Percentiles rank a stretch among this genome's conserved stretches.
These are phyloP conservation scores for Fusarium sp. DNA, from an alignment of 2,329 filamentous ascomycete genomes.

Conservation along the genomic window DNA sequence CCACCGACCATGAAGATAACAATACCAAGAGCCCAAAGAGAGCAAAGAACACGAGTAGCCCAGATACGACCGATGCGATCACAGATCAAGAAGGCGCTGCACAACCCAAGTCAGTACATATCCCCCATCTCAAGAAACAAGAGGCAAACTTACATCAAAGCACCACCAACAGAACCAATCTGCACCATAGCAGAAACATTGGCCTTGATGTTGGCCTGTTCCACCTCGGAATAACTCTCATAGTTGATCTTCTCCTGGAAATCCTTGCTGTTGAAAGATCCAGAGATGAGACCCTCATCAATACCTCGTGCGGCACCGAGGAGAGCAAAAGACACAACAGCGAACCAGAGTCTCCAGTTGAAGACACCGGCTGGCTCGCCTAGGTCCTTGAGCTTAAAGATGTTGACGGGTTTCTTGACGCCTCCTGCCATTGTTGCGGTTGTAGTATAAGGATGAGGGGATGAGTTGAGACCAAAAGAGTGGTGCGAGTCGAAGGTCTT, in stretches of 20 bases:
- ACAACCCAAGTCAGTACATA: too few species aligned
- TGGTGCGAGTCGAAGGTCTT: not conserved
- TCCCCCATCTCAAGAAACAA: too few species aligned
- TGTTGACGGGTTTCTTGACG: constrained; percentile 66
- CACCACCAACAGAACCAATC: constrained; percentile 78
- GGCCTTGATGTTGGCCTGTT: constrained; percentile 74
- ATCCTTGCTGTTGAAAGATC: constrained; percentile 73
- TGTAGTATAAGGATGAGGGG: not conserved
- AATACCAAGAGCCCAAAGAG: constrained; percentile 68
- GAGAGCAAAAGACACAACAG: constrained; percentile 77
- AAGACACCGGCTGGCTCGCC: constrained; percentile 76
- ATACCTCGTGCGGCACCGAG: constrained; percentile 81
- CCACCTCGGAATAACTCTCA: constrained; percentile 60
- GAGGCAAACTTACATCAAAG: constrained; percentile 66
- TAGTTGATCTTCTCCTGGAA: constrained; percentile 71
- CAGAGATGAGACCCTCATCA: constrained; percentile 83
- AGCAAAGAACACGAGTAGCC: constrained; percentile 68
- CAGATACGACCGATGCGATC: constrained; percentile 72
- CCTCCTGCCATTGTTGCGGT: constrained; percentile 57
- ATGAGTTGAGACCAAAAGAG: not conserved
- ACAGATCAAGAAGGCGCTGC: constrained; percentile 67
- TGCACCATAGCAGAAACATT: constrained; percentile 88
- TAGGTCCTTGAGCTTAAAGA: constrained; percentile 72
- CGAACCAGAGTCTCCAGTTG: constrained; percentile 84
- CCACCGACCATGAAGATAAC: constrained; percentile 66